Evolutionary conservation across 2,329 filamentous ascomycete species (phyloP), one percentile per base, ranked within the genome.

Genomic region (Calonectria pauciramosa): DNA sequence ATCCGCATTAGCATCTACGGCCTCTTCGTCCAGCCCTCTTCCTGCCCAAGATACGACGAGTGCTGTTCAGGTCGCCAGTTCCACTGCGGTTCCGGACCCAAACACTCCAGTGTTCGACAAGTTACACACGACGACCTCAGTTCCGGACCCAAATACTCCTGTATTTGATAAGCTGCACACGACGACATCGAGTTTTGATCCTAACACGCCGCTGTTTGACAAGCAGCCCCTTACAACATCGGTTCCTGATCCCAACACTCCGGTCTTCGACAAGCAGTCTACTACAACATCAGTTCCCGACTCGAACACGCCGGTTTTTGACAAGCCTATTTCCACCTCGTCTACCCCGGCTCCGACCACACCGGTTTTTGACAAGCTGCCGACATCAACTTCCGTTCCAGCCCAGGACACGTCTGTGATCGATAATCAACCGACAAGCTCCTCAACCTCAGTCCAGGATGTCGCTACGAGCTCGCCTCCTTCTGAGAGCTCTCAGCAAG

Each of bases 1-100:
- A 14, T 47, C 68, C 38, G 34, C 34, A 28, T 66, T 41, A 13
- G n/a, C 77, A 59, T 75, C 69, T 41, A 72, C 70, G 34, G 77
- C 68, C 30, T 76, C 75, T 67, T 75, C 75, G 18, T 63, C 56
- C 14, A 63, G 23, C 23, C 26, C 34, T 63, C 26, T 60, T 23
- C 34, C 56, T 20, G 16, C 16, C 9, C 23, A 41, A 41, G n/a
- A 63, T 8, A 20, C 56, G 16, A 36, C 36, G 14, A 63, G 16
- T 16, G 41, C 36, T 28, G 34, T 26, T 34, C 56, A 41, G 23
- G 16, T 28, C 26, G 10, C 56, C 14, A 38, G 26, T 28, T 41
- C 56, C 2, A 18, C 54, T 30, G 34, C 36, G 8, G 56, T 26
- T 28, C 34, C 56, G 23, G 34, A 60, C 16, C 56, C 34, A 18